Conservation (phyloP, 768 basidiomycete genomes). For the Leucocoprinus sp. region DNA sequence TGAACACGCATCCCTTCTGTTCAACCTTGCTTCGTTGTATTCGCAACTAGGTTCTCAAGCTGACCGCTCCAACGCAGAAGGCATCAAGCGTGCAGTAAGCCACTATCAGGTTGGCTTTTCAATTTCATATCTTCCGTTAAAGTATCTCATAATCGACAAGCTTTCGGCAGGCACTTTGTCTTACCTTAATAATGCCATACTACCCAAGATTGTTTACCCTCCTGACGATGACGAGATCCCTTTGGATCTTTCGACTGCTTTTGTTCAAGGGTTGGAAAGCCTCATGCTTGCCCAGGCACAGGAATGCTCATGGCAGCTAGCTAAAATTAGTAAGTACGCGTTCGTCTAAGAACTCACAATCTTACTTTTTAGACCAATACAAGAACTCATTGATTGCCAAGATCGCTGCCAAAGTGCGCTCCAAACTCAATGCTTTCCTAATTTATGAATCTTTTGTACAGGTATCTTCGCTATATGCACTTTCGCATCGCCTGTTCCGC, state of each 20-base stretch:
- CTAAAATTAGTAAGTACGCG: conserved; percentile 58
- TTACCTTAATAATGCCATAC: conserved; percentile 44
- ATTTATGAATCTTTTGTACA: conserved; percentile 12
- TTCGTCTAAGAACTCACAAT: conserved; percentile 1
- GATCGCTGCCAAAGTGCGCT: conserved; percentile 60
- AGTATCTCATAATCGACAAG: conserved; percentile 22
- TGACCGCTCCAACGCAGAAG: conserved; percentile 66
- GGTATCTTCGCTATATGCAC: conserved; percentile 7
- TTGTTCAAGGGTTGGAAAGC: conserved; percentile 55
- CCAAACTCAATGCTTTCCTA: neutral
- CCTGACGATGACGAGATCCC: conserved; percentile 47
- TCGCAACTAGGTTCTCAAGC: conserved; percentile 69
- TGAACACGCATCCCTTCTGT: conserved; percentile 72
- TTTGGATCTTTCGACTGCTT: conserved; percentile 56
- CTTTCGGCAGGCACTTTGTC: conserved; percentile 67
- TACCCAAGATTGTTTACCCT: conserved; percentile 43
- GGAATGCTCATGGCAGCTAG: conserved; percentile 94
- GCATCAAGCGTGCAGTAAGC: conserved; percentile 70
- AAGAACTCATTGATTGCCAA: conserved; percentile 82
- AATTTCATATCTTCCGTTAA: neutral
- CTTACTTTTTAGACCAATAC: conserved; percentile 39
- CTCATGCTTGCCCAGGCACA: conserved; percentile 93
- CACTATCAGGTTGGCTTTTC: conserved; percentile 64
- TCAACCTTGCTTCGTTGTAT: conserved; percentile 83
- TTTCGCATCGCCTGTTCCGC: conserved; percentile 24